These are phyloP conservation scores for Aureobasidium subglaciale DNA, from an alignment of 2,329 filamentous ascomycete species.

Conservation along the genomic window DNA sequence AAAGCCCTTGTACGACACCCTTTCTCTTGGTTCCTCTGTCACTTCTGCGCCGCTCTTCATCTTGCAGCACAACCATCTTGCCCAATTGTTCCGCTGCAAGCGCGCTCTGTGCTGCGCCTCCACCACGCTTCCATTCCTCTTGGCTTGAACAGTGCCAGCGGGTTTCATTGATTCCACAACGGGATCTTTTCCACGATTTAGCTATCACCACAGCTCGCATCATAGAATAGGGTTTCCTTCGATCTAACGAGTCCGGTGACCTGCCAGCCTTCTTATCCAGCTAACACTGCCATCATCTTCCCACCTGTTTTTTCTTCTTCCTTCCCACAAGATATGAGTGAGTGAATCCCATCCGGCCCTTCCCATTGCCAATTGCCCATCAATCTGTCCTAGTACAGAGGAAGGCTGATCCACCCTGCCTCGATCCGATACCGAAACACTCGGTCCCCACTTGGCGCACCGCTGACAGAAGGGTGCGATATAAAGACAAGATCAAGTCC, in stretches of 20 bases:
- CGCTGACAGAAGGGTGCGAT: not conserved
- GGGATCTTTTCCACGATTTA: not conserved
- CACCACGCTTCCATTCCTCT: constrained; percentile 6
- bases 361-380: not conserved
- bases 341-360: not conserved
- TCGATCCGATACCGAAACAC: not conserved
- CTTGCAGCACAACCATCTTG: not conserved
- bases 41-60: constrained; percentile 11
- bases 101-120: constrained; percentile 12
- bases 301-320: not conserved
- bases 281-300: not conserved
- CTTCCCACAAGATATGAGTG: not conserved
- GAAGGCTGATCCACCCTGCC: not conserved
- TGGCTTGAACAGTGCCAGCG: constrained; percentile 14
- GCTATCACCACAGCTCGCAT: not conserved
- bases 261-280: not conserved
- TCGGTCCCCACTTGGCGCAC: not conserved
- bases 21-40: not conserved
- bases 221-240: constrained; percentile 5
- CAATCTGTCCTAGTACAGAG: not conserved
- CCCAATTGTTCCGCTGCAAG: constrained; percentile 5
- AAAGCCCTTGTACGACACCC: constrained; percentile 2
- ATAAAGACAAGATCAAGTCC: constrained; percentile 16
- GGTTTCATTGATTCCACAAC: constrained; percentile 14
- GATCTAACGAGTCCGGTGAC: constrained; percentile 7